These are phyloP conservation scores for Coemansia asiatica DNA, from an alignment of 192 early-diverging fungal species.

Conservation along the genomic window DNA sequence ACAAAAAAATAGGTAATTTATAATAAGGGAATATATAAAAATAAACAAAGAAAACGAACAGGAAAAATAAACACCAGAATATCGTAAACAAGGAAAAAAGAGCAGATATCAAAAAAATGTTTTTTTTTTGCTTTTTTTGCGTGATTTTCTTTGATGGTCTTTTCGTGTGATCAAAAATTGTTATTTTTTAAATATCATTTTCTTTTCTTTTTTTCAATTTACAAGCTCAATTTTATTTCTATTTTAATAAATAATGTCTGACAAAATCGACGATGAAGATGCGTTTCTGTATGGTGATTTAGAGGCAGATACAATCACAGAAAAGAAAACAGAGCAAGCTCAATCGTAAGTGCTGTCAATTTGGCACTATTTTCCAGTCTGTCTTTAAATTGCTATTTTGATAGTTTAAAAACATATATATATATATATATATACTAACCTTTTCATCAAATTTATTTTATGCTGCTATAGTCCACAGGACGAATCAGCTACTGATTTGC, in stretches of 20 bases:
- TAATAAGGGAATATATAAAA: not conserved
- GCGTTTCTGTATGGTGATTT: constrained; percentile 50
- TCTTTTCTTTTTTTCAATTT: too few species aligned
- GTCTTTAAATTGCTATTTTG: too few species aligned
- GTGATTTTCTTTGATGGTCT: not conserved
- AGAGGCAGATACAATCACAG: not conserved
- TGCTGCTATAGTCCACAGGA: too few species aligned
- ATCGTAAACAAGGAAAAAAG: not conserved
- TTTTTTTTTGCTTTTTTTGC: not conserved
- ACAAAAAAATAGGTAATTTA: constrained; percentile 1
- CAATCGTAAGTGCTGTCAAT: too few species aligned
- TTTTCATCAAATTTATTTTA: too few species aligned
- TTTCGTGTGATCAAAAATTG: not conserved
- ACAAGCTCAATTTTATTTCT: not conserved
- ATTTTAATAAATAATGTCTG: constrained; percentile 10
- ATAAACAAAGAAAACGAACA: not conserved
- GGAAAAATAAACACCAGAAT: not conserved
- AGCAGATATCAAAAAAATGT: not conserved
- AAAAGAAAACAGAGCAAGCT: constrained; percentile 1
- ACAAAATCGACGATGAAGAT: constrained; percentile 41
- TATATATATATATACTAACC: too few species aligned
- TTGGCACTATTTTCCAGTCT: too few species aligned
- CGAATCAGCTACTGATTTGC: not conserved
- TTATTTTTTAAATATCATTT: not conserved
- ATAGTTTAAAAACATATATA: too few species aligned